Conservation (phyloP, 768 basidiomycete species). For the Trichaptum fuscoviolaceum region DNA sequence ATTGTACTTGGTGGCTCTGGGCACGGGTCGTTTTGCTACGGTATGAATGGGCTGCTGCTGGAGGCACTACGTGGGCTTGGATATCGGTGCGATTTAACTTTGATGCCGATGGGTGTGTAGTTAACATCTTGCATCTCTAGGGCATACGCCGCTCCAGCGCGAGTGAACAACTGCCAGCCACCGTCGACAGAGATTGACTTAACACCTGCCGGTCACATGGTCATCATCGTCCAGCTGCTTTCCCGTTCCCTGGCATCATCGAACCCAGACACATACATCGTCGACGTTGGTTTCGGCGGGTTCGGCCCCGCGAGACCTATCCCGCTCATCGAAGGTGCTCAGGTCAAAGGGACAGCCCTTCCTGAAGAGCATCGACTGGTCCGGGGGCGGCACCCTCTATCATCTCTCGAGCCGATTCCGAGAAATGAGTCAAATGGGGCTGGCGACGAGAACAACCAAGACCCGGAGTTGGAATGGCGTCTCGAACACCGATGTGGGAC, state of each 20-base stretch:
- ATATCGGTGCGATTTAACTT: conserved; percentile 9
- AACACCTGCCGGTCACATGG: background rate
- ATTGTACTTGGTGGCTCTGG: background rate
- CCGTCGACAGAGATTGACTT: background rate
- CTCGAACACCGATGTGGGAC: background rate
- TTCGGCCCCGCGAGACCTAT: conserved; percentile 12
- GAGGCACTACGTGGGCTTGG: conserved; percentile 13
- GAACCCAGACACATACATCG: conserved; percentile 9
- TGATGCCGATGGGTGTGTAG: background rate
- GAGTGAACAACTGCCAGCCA: background rate
- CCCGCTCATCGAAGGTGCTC: conserved; percentile 6
- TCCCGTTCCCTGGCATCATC: background rate
- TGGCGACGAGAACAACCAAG: background rate
- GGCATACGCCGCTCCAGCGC: background rate
- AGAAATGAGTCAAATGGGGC: background rate
- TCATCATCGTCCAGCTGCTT: background rate
- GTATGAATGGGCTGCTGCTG: conserved; percentile 12
- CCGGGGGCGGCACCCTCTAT: background rate
- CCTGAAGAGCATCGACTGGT: conserved; percentile 13
- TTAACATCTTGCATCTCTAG: background rate
- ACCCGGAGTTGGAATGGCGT: background rate
- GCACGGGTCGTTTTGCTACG: conserved; percentile 12
- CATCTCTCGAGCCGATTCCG: background rate
- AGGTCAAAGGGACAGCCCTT: conserved; percentile 2
- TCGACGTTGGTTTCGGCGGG: conserved; percentile 15